These are phyloP conservation scores for Cudoniella acicularis DNA, from an alignment of 495 filamentous ascomycete genomes.

Conservation along the genomic window DNA sequence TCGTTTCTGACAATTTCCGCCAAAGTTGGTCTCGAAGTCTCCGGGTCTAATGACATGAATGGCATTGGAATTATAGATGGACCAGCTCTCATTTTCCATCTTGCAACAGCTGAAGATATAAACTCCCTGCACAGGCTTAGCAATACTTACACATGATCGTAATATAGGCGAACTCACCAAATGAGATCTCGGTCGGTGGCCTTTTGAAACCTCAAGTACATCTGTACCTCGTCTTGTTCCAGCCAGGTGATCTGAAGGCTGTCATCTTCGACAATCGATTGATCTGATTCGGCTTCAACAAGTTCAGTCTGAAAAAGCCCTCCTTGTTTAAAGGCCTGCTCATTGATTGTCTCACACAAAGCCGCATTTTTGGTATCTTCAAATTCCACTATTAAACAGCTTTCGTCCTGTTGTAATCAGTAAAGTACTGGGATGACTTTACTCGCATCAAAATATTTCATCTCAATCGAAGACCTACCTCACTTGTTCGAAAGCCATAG, in stretches of 20 bases:
- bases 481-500: not conserved
- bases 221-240: constrained; percentile 1
- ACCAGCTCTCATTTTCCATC: no score
- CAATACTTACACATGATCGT: no score
- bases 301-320: not conserved
- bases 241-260: not conserved
- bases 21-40: no score
- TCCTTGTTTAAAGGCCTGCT: not conserved
- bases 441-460: no score
- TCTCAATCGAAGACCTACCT: not conserved
- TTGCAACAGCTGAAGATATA: not conserved
- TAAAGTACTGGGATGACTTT: no score
- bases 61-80: no score
- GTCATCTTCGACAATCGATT: not conserved
- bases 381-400: constrained; percentile 2
- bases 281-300: not conserved
- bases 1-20: no score
- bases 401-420: constrained; percentile 2
- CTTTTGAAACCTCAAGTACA: not conserved
- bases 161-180: constrained; percentile 1
- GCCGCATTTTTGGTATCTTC: not conserved
- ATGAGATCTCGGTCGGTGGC: not conserved
- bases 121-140: not conserved
- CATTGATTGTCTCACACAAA: not conserved
- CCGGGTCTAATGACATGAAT: no score